These are phyloP conservation scores for Paecilomyces fulvus DNA, from an alignment of 2,329 filamentous ascomycete species.

Conservation along the genomic window DNA sequence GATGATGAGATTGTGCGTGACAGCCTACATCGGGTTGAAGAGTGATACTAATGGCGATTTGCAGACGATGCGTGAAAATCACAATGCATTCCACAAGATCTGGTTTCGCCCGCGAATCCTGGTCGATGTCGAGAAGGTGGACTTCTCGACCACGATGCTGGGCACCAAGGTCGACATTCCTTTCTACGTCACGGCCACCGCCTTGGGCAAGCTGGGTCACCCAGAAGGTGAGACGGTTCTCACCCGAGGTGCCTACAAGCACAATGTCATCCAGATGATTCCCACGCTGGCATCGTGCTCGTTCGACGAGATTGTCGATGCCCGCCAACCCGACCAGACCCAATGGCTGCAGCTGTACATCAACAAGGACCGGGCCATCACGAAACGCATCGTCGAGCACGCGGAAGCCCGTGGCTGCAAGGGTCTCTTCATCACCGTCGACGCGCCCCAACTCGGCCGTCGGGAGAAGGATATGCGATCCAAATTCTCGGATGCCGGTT, in stretches of 20 bases:
- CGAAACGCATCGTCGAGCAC: constrained; percentile 80
- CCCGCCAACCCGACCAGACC: constrained; percentile 66
- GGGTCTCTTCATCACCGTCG: constrained; percentile 95
- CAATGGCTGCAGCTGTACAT: constrained; percentile 98
- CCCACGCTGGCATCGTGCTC: constrained; percentile 93
- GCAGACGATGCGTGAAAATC: constrained; percentile 90
- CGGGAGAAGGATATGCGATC: constrained; percentile 96
- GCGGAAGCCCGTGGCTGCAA: constrained; percentile 88
- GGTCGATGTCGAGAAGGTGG: constrained; percentile 79
- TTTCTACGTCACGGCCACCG: constrained; percentile 94
- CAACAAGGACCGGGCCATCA: constrained; percentile 90
- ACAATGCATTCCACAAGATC: constrained; percentile 91
- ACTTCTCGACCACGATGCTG: constrained; percentile 88
- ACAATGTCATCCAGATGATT: constrained; percentile 96
- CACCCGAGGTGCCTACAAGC: constrained; percentile 72
- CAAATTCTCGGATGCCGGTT: constrained; percentile 79
- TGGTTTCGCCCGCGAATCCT: constrained; percentile 90
- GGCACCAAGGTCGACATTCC: constrained; percentile 75
- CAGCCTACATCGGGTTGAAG: constrained; percentile 1
- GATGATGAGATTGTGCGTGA: constrained; percentile 69
- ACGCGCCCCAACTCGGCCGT: constrained; percentile 88
- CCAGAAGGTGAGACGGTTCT: constrained; percentile 89
- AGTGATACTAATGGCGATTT: constrained; percentile 8
- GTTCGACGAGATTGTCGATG: constrained; percentile 95
- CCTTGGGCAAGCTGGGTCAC: constrained; percentile 88